Conservation (phyloP, 495 filamentous ascomycete species). For the Neurospora cerealis region DNA sequence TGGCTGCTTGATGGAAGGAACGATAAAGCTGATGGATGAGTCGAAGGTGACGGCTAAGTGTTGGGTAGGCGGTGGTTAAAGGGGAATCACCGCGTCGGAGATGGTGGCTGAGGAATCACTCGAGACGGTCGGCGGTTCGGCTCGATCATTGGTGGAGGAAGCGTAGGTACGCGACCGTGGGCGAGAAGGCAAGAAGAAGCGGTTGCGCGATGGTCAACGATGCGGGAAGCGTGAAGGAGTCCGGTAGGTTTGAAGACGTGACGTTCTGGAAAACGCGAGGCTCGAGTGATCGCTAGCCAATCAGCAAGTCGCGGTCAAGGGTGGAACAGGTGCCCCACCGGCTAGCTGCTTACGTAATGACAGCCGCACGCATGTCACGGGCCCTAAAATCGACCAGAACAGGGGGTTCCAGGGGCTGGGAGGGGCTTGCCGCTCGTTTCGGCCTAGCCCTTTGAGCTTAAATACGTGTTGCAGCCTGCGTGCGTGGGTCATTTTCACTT, state of each 20-base stretch:
- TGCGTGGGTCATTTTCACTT: neutral
- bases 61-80: neutral
- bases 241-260: slow-evolving; percentile 19
- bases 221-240: slow-evolving; percentile 11
- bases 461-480: neutral
- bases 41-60: slow-evolving; percentile 1
- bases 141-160: slow-evolving; percentile 9
- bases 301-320: slow-evolving; percentile 1
- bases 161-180: slow-evolving; percentile 10
- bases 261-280: slow-evolving; percentile 26
- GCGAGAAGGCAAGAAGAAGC: slow-evolving; percentile 6
- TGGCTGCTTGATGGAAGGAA: slow-evolving; percentile 9
- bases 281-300: slow-evolving; percentile 3
- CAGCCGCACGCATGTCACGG: slow-evolving; percentile 1
- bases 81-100: slow-evolving; percentile 6
- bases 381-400: neutral
- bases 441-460: neutral
- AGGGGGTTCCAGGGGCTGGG: neutral
- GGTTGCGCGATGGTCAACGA: slow-evolving; percentile 13
- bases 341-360: slow-evolving; percentile 11
- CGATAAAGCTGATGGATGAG: neutral
- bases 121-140: slow-evolving; percentile 6
- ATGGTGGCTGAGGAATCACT: slow-evolving; percentile 14
- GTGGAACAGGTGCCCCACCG: slow-evolving; percentile 1
- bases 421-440: neutral